phyloP scores from a whole-genome alignment of 2,329 filamentous ascomycete species.

The Bipolaris zeicola region DNA sequence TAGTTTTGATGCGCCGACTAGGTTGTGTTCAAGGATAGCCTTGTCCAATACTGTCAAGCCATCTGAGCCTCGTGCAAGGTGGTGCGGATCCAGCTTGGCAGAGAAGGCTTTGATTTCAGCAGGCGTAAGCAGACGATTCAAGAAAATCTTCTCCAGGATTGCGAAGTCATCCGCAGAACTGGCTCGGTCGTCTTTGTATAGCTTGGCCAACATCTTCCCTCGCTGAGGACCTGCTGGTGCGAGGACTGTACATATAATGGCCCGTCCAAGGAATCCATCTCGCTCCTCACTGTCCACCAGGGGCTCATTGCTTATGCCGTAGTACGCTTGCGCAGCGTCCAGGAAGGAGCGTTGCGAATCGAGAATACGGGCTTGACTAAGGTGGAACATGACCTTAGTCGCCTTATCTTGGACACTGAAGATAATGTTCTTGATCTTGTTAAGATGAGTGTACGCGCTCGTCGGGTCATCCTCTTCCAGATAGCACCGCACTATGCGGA shows the following conservation, averaged over 20 bases:
- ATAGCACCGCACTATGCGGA: slow-evolving; percentile 92
- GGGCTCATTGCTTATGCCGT: slow-evolving; percentile 78
- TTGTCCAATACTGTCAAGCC: slow-evolving; percentile 91
- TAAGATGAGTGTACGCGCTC: slow-evolving; percentile 82
- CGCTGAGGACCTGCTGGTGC: slow-evolving; percentile 88
- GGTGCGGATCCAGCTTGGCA: slow-evolving; percentile 78
- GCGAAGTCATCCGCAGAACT: slow-evolving; percentile 76
- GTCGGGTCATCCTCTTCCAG: slow-evolving; percentile 92
- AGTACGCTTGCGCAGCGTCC: slow-evolving; percentile 84
- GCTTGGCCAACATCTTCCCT: slow-evolving; percentile 75
- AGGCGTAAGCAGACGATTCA: slow-evolving; percentile 80
- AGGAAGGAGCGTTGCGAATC: slow-evolving; percentile 91
- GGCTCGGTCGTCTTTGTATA: slow-evolving; percentile 93
- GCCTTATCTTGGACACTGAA: slow-evolving; percentile 75
- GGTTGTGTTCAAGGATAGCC: slow-evolving; percentile 94
- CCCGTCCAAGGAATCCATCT: slow-evolving; percentile 80
- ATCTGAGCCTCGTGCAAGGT: slow-evolving; percentile 86
- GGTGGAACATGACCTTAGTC: slow-evolving; percentile 81
- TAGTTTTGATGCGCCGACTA: slow-evolving; percentile 76
- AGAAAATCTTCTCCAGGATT: slow-evolving; percentile 97
- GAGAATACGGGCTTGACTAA: slow-evolving; percentile 90
- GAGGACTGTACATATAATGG: slow-evolving; percentile 89
- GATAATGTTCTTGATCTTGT: slow-evolving; percentile 93
- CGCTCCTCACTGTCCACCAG: slow-evolving; percentile 86
- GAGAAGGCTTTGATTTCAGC: slow-evolving; percentile 89